Percentiles rank a stretch among this genome's conserved stretches.
These are phyloP conservation scores for Saturnispora quitensis DNA, from an alignment of 805 yeast species.

Conservation along the genomic window DNA sequence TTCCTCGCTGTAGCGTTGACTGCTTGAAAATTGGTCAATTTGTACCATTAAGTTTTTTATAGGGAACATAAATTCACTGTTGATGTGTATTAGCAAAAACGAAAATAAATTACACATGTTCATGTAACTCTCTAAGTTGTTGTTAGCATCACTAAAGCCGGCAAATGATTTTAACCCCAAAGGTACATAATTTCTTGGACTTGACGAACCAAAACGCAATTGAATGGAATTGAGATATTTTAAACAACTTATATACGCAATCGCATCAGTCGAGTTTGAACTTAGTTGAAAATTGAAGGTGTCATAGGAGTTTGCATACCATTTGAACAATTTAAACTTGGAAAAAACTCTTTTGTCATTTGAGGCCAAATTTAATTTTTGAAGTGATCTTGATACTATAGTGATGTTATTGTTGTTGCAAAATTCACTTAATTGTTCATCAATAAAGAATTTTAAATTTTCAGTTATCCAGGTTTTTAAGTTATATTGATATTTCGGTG, in stretches of 20 bases:
- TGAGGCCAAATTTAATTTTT: constrained; percentile 12
- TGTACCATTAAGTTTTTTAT: neutral
- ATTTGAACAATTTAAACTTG: constrained; percentile 24
- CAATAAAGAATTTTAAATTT: constrained; percentile 23
- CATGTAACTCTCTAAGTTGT: constrained; percentile 21
- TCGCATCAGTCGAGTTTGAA: constrained; percentile 12
- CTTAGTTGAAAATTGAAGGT: constrained; percentile 15
- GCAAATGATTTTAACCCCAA: constrained; percentile 23
- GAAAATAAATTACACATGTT: constrained; percentile 27
- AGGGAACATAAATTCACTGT: neutral
- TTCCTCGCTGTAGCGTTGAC: neutral
- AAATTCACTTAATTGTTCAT: constrained; percentile 26
- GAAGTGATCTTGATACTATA: constrained; percentile 23
- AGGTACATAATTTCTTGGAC: constrained; percentile 18
- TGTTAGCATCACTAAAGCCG: constrained; percentile 20
- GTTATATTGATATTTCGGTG: neutral
- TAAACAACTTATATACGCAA: constrained; percentile 18
- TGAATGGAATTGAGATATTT: constrained; percentile 14
- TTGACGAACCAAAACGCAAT: constrained; percentile 14
- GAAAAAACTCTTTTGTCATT: constrained; percentile 25
- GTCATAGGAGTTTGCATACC: constrained; percentile 22
- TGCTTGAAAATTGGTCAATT: neutral
- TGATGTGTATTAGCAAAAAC: constrained; percentile 15
- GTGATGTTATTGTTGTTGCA: constrained; percentile 20
- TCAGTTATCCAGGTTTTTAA: constrained; percentile 16